phyloP scores from a whole-genome alignment of 1,284 basidiomycete species.

The Sphaerobolus stellatus region DNA sequence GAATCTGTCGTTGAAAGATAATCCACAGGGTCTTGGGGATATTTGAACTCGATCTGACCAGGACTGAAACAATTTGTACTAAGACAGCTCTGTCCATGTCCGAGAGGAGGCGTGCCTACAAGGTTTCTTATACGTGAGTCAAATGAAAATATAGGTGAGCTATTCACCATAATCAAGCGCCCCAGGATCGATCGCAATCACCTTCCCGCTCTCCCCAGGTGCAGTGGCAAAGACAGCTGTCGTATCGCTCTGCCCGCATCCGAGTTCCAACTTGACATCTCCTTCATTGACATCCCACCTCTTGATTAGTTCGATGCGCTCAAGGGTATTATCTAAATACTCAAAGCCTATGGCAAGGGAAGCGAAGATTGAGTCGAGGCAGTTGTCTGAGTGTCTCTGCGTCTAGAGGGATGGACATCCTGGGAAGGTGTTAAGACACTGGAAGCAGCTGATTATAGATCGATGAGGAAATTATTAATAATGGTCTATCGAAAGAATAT shows the following conservation, averaged over 20 bases:
- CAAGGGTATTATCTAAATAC: conserved; percentile 24
- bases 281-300: conserved; percentile 35
- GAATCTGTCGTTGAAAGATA: too few relatives aligned
- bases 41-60: conserved; percentile 32
- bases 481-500: too few relatives aligned
- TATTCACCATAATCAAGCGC: conserved; percentile 38
- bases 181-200: conserved; percentile 43
- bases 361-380: too few relatives aligned
- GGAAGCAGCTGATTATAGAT: too few relatives aligned
- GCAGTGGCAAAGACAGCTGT: conserved; percentile 39
- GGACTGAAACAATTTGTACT: too few relatives aligned
- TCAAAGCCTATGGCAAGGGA: too few relatives aligned
- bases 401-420: too few relatives aligned
- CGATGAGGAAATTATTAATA: too few relatives aligned
- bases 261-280: conserved; percentile 38
- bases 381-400: too few relatives aligned
- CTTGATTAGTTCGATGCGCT: conserved; percentile 37
- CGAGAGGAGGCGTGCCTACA: too few relatives aligned
- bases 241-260: conserved; percentile 46
- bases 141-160: conserved; percentile 15
- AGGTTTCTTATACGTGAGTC: conserved; percentile 40
- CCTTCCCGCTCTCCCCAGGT: conserved; percentile 37
- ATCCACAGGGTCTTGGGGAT: conserved; percentile 19
- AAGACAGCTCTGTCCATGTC: too few relatives aligned
- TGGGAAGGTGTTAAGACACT: too few relatives aligned